Base-by-base conservation (phyloP, 257 asterid genomes). In the Orobanche coerulescens region DNA sequence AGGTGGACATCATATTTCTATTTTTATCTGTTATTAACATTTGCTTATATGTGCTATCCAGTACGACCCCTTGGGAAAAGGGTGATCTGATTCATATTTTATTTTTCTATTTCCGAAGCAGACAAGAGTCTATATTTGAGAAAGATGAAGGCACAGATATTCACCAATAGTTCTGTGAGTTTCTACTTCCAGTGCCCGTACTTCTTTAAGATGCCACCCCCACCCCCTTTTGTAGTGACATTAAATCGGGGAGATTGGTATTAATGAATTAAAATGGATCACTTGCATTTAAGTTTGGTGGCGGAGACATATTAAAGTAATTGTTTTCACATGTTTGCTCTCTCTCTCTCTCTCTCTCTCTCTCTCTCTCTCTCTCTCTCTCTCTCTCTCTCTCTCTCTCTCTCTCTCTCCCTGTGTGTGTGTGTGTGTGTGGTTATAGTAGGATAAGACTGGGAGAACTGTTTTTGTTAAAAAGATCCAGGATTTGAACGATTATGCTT, bases 131-230 rank as follows among this genome's bases (percentile, higher is more conserved):
- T 49, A 52, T 61, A 74, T 61, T 42, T 91, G 81, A 80, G 98
- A 59, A 91, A 81, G 85, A 75, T 82, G 81, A 91, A 91, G 71
- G 71, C 94, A 0, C 94, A 83, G 80, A 82, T 91, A 73, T 91
- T 91, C 70, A 83, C 95, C 37, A 91, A 91, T 68, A 88, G 98
- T 66, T 83, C 98, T 64, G 98, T 91, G 71, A 85, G 98, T 82
- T 81, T 50, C 58, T 63, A n/a, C 19, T 59, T 68, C 22, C 4
- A 50, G 47, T 64, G 28, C 55, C 22, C 5, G 6, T 47, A 30
- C 19, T 58, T 44, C 25, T 25, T 57, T 18, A 18, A 1, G 4
- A 19, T 56, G 30, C 19, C 5, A 25, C 18, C 3, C 9, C 7
- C 4, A 6, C 44, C 28, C 14, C 46, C 9, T 47, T 33, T 20